Percentiles rank a stretch among this genome's conserved stretches.
phyloP scores from a whole-genome alignment of 1,284 basidiomycete species.

The Ganoderma resinaceum region DNA sequence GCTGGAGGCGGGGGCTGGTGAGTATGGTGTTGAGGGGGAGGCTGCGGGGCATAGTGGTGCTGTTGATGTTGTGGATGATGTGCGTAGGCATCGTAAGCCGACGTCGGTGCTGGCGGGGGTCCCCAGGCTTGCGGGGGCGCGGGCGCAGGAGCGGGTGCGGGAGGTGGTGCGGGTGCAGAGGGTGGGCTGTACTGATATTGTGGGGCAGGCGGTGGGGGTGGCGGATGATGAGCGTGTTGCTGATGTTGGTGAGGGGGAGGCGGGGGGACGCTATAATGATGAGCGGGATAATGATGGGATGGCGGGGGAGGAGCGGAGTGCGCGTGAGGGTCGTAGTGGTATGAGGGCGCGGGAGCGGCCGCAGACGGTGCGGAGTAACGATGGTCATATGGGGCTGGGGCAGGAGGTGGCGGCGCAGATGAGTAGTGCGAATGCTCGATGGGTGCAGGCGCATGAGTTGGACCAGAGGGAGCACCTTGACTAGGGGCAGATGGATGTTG shows the following conservation, averaged over 20 bases:
- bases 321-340: conserved; percentile 37
- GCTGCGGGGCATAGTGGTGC: conserved; percentile 20
- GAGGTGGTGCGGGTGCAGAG: conserved; percentile 16
- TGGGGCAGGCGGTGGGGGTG: conserved; percentile 30
- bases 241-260: conserved; percentile 35
- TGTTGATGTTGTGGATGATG: conserved; percentile 27
- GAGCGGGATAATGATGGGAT: conserved; percentile 35
- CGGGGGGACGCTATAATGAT: conserved; percentile 37
- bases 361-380: conserved; percentile 34
- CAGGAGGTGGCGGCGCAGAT: conserved; percentile 28
- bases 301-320: conserved; percentile 31
- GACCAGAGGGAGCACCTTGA: conserved; percentile 17
- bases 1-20: conserved; percentile 21
- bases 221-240: conserved; percentile 31
- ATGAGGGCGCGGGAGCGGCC: conserved; percentile 30
- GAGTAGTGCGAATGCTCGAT: conserved; percentile 31
- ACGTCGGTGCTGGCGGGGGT: conserved; percentile 28
- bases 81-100: conserved; percentile 35
- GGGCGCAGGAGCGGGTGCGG: conserved; percentile 23
- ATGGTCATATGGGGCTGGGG: conserved; percentile 37
- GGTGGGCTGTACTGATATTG: conserved; percentile 25
- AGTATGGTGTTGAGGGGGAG: conserved; percentile 23
- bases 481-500: conserved; percentile 8
- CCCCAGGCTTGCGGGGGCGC: conserved; percentile 28
- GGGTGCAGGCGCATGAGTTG: conserved; percentile 24